Evolutionary conservation across 495 filamentous ascomycete species (phyloP).

Genomic region (Daldinia bambusicola): DNA sequence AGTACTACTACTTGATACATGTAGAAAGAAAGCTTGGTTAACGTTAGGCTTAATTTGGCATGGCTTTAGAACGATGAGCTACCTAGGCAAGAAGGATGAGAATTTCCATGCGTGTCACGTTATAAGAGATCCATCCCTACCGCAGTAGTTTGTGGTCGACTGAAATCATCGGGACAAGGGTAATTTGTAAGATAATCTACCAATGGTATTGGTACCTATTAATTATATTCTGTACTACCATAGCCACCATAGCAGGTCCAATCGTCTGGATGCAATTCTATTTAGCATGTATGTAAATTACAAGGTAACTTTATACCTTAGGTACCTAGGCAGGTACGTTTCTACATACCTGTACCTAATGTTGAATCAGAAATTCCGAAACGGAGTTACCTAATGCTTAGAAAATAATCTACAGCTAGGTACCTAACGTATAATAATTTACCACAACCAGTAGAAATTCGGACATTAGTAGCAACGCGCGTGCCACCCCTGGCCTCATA

Average conservation of each 20-base stretch:
- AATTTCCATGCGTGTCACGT: conserved; percentile 10
- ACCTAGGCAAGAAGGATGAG: neutral
- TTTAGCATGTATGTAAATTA: too few species aligned
- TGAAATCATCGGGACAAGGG: neutral
- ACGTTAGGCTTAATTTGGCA: neutral
- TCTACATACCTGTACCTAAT: too few species aligned
- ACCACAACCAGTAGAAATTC: neutral
- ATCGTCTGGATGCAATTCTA: neutral
- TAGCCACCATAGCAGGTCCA: too few species aligned
- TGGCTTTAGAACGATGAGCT: conserved; percentile 12
- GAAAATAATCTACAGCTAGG: neutral
- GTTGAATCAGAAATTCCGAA: neutral
- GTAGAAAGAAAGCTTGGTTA: neutral
- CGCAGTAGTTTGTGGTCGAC: neutral
- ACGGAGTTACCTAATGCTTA: neutral
- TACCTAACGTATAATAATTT: conserved; percentile 1
- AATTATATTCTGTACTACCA: too few species aligned
- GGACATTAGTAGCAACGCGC: neutral
- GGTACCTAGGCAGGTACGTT: too few species aligned
- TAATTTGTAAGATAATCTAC: too few species aligned
- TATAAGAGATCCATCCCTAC: conserved; percentile 3
- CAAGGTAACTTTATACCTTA: neutral
- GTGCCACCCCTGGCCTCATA: neutral
- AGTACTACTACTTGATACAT: too few species aligned
- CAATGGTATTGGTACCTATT: too few species aligned